Evolutionary conservation across 1,139 yeast species (phyloP).

Genomic region (Meyerozyma guilliermondii): DNA sequence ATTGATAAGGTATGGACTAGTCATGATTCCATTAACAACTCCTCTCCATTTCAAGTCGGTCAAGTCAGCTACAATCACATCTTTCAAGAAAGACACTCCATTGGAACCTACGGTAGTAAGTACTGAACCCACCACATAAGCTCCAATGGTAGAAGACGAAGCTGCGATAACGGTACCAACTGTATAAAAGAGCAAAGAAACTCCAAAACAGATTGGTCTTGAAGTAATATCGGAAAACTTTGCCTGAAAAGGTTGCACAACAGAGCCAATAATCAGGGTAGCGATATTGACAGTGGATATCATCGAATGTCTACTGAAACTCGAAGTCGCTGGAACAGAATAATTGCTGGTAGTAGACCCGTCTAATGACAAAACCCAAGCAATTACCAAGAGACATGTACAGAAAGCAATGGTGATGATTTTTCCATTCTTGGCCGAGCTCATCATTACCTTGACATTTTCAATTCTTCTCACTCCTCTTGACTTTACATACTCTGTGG

Average conservation of each 20-base stretch:
- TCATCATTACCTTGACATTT: conserved; percentile 7
- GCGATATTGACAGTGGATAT: conserved; percentile 27
- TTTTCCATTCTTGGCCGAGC: conserved; percentile 2
- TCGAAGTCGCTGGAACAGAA: conserved; percentile 22
- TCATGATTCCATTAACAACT: conserved; percentile 16
- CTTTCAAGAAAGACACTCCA: conserved; percentile 19
- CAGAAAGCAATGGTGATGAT: background rate
- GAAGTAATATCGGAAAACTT: conserved; percentile 26
- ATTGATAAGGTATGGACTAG: conserved; percentile 25
- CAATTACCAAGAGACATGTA: conserved; percentile 25
- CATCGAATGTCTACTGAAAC: conserved; percentile 26
- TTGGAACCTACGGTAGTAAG: conserved; percentile 22
- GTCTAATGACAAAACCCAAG: conserved; percentile 34
- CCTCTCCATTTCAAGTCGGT: conserved; percentile 31
- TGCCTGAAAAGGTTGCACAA: conserved; percentile 23
- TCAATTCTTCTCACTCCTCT: conserved; percentile 6
- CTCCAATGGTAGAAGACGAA: conserved; percentile 19
- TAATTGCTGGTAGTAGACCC: conserved; percentile 30
- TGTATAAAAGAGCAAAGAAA: conserved; percentile 17
- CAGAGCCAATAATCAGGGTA: conserved; percentile 22
- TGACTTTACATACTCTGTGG: conserved; percentile 5
- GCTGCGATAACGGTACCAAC: conserved; percentile 26
- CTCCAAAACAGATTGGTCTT: conserved; percentile 19
- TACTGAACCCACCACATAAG: conserved; percentile 26
- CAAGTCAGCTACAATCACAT: conserved; percentile 26